Evolutionary conservation across 805 yeast species (phyloP).

Genomic region (Ogataea minuta): DNA sequence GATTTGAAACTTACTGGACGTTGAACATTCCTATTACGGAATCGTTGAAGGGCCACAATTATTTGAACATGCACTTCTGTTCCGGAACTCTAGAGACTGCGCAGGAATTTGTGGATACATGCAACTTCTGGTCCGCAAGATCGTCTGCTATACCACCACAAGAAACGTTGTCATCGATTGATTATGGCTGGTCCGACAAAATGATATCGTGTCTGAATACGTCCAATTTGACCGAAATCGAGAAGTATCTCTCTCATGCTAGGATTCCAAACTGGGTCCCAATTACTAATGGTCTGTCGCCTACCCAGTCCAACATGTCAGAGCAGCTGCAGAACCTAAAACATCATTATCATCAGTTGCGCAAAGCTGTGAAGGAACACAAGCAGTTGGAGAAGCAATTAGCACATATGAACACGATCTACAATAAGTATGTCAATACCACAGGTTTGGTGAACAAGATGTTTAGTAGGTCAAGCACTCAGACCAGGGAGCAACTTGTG

Average conservation of each 20-base stretch:
- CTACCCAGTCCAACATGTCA: slow-evolving; percentile 29
- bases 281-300: slow-evolving; percentile 25
- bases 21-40: slow-evolving; percentile 51
- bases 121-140: slow-evolving; percentile 90
- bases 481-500: slow-evolving; percentile 14
- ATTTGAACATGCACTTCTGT: slow-evolving; percentile 53
- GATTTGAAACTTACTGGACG: slow-evolving; percentile 47
- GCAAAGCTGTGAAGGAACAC: slow-evolving; percentile 42
- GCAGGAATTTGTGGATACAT: slow-evolving; percentile 64
- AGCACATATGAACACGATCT: slow-evolving; percentile 15
- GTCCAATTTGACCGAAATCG: slow-evolving; percentile 7
- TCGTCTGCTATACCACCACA: slow-evolving; percentile 78
- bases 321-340: slow-evolving; percentile 42
- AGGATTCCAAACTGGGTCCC: slow-evolving; percentile 45
- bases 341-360: slow-evolving; percentile 40
- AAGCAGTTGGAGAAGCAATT: slow-evolving; percentile 26
- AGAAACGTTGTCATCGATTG: slow-evolving; percentile 69
- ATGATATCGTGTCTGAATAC: slow-evolving; percentile 16
- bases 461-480: slow-evolving; percentile 16
- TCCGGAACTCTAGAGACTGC: slow-evolving; percentile 70
- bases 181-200: slow-evolving; percentile 73
- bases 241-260: slow-evolving; percentile 30
- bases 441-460: slow-evolving; percentile 15
- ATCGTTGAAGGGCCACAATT: slow-evolving; percentile 22
- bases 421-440: slow-evolving; percentile 7